phyloP scores from a whole-genome alignment of 805 yeast genomes.

The Candida fluviatilis region DNA sequence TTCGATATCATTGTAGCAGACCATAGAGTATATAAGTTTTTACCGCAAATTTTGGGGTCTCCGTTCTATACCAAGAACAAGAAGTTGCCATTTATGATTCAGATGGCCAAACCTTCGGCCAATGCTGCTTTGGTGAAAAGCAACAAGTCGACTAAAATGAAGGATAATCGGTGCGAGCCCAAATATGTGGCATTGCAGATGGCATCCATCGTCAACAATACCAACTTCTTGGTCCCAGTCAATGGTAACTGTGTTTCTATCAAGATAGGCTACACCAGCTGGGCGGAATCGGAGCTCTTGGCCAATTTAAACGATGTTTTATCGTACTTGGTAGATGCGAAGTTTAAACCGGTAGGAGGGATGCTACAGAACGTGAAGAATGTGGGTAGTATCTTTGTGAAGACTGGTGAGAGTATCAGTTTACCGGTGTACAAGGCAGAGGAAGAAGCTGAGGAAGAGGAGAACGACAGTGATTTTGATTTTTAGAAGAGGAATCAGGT shows the following conservation, averaged over 20 bases:
- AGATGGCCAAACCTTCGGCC: conserved; percentile 45
- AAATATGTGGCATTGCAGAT: conserved; percentile 61
- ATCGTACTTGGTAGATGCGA: conserved; percentile 41
- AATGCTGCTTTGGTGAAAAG: conserved; percentile 28
- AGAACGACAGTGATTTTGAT: conserved; percentile 15
- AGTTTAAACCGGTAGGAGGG: conserved; percentile 57
- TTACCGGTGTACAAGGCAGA: conserved; percentile 43
- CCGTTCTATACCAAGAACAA: conserved; percentile 61
- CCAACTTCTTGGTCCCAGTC: conserved; percentile 55
- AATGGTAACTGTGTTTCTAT: conserved; percentile 59
- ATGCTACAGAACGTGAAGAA: conserved; percentile 38
- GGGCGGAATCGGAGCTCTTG: conserved; percentile 39
- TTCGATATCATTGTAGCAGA: conserved; percentile 69
- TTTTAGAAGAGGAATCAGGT: conserved; percentile 7
- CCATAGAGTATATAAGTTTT: conserved; percentile 56
- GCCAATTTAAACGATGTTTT: conserved; percentile 51
- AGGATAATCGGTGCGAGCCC: conserved; percentile 62
- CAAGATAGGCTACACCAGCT: conserved; percentile 54
- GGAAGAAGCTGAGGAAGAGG: conserved; percentile 1
- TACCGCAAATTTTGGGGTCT: conserved; percentile 56
- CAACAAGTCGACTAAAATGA: conserved; percentile 37
- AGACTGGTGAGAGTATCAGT: conserved; percentile 63
- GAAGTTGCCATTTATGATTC: conserved; percentile 64
- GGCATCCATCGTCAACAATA: conserved; percentile 57
- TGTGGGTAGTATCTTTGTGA: conserved; percentile 52